A percentile compares a stretch with the other conserved stretches of the same genome.
These are phyloP conservation scores for Russula compacta DNA, from an alignment of 768 basidiomycete genomes.

Conservation along the genomic window DNA sequence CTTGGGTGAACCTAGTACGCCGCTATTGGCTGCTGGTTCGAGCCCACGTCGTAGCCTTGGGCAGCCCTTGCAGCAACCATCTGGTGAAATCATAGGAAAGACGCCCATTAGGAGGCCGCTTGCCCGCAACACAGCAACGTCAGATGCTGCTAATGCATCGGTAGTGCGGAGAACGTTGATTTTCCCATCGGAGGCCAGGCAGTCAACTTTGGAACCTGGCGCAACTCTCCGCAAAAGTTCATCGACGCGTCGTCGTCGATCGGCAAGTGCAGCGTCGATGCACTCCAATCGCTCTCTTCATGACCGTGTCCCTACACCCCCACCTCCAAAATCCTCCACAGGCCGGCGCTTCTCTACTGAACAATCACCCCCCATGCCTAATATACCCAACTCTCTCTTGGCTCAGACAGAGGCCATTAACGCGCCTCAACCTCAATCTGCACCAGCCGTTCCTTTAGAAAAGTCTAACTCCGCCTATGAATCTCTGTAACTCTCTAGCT, in stretches of 20 bases:
- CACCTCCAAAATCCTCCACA: conserved; percentile 52
- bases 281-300: conserved; percentile 66
- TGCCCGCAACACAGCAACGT: background rate
- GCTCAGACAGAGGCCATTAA: conserved; percentile 30
- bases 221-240: conserved; percentile 16
- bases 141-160: conserved; percentile 23
- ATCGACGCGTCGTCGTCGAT: conserved; percentile 47
- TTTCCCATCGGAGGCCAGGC: conserved; percentile 57
- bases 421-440: conserved; percentile 31
- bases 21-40: conserved; percentile 19
- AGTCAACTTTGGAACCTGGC: conserved; percentile 46
- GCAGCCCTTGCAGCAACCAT: conserved; percentile 2
- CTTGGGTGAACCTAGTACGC: background rate
- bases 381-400: conserved; percentile 44
- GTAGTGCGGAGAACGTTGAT: conserved; percentile 75
- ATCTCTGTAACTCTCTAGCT: conserved; percentile 51
- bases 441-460: conserved; percentile 39
- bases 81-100: conserved; percentile 10
- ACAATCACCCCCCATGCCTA: conserved; percentile 60
- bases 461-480: conserved; percentile 68
- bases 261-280: conserved; percentile 47
- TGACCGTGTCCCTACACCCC: conserved; percentile 80
- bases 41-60: conserved; percentile 22
- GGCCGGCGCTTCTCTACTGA: conserved; percentile 58
- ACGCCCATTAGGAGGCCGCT: conserved; percentile 3